Evolutionary conservation across 768 basidiomycete genomes (phyloP).

Genomic region (Macrocybe gigantea): DNA sequence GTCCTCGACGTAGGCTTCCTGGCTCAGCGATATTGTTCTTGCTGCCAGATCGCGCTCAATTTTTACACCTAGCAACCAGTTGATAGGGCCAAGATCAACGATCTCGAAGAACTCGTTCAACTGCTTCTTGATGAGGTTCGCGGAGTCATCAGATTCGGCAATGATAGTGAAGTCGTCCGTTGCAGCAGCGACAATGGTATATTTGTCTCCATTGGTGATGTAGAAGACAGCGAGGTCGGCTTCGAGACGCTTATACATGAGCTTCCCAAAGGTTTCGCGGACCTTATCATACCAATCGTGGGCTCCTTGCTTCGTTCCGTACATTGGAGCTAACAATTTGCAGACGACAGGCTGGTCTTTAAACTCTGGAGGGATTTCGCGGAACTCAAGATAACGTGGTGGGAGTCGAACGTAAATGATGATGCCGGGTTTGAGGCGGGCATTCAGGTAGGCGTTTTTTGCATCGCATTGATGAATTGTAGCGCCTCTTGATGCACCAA

Average conservation of each 20-base stretch:
- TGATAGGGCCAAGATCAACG: constrained; percentile 18
- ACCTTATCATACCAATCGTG: constrained; percentile 1
- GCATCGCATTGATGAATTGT: no score
- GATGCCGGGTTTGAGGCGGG: no score
- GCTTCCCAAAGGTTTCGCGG: constrained; percentile 2
- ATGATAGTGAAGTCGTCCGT: constrained; percentile 26
- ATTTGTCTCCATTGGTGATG: no score
- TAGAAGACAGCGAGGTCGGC: constrained; percentile 19
- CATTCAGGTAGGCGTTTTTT: no score
- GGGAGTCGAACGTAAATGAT: no score
- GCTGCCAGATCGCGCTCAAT: constrained; percentile 10
- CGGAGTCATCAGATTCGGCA: constrained; percentile 9
- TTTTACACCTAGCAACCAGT: constrained; percentile 15
- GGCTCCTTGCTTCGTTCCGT: constrained; percentile 1
- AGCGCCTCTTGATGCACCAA: background rate
- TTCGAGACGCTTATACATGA: background rate
- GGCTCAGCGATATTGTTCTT: constrained; percentile 21
- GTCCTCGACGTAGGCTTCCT: constrained; percentile 13
- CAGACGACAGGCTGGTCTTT: no score
- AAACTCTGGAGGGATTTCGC: no score
- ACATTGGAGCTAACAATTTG: no score
- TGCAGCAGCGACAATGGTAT: constrained; percentile 14
- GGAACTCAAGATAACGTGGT: no score
- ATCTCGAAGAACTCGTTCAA: constrained; percentile 16
- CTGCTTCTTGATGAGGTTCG: constrained; percentile 15